These are phyloP conservation scores for Zymoseptoria brevis DNA, from an alignment of 2,329 filamentous ascomycete species.

Conservation along the genomic window DNA sequence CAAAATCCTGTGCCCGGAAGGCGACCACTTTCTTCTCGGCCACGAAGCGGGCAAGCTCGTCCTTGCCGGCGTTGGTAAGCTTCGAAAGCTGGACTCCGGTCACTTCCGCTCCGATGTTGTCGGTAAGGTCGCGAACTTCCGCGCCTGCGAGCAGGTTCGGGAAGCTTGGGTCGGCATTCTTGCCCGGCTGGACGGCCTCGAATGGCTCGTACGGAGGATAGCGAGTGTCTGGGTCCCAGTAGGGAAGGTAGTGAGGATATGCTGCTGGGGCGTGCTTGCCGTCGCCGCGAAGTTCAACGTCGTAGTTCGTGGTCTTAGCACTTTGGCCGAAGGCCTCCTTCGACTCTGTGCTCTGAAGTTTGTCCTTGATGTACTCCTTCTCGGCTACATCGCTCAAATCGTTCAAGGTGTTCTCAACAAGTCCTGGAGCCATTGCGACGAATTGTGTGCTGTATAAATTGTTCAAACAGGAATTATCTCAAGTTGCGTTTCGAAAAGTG, in stretches of 20 bases:
- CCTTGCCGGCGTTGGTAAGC: conserved; percentile 60
- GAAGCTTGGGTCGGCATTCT: conserved; percentile 62
- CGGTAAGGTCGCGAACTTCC: conserved; percentile 54
- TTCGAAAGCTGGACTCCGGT: conserved; percentile 62
- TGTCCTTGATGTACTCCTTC: conserved; percentile 20
- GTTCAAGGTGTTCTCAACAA: conserved; percentile 31
- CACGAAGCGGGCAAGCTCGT: conserved; percentile 68
- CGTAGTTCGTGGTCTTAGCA: conserved; percentile 39
- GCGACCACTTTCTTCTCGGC: conserved; percentile 70
- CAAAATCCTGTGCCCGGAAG: conserved; percentile 65
- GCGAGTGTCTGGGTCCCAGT: conserved; percentile 28
- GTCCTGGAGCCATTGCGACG: conserved; percentile 36
- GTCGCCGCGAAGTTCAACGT: conserved; percentile 47
- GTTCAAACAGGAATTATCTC: conserved; percentile 51
- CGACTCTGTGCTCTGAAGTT: conserved; percentile 23
- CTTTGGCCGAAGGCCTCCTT: conserved; percentile 39
- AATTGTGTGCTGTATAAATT: conserved; percentile 48
- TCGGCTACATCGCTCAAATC: conserved; percentile 17
- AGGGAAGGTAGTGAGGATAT: conserved; percentile 56
- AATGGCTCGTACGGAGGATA: conserved; percentile 62
- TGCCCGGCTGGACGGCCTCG: conserved; percentile 66
- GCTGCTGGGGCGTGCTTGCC: conserved; percentile 48
- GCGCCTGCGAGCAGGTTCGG: conserved; percentile 57
- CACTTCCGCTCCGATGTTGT: conserved; percentile 66
- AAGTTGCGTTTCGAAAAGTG: conserved; percentile 26